Conservation (phyloP, 164 flowering plant species). For the Dillenia suffruticosa region DNA sequence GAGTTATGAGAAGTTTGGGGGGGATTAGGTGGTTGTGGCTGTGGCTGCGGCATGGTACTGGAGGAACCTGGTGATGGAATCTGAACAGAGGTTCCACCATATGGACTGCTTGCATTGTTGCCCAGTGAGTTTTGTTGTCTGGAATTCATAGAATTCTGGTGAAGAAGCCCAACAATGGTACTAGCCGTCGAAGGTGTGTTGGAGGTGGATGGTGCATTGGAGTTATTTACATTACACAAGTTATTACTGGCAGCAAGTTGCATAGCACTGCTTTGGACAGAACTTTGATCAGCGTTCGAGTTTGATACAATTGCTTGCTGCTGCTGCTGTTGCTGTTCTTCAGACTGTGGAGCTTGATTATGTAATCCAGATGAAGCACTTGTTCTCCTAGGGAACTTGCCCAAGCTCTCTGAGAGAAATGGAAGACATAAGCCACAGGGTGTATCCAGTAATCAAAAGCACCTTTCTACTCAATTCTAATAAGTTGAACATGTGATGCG, state of each 20-base stretch:
- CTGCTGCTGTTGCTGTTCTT: conserved; percentile 42
- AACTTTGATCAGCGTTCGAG: conserved; percentile 31
- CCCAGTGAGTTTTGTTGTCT: conserved; percentile 51
- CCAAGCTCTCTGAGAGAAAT: conserved; percentile 71
- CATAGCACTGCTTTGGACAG: conserved; percentile 30
- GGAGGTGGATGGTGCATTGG: conserved; percentile 29
- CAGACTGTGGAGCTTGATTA: conserved; percentile 51
- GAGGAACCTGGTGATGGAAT: conserved; percentile 76
- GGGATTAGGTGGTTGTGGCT: conserved; percentile 51
- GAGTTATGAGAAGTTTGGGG: conserved; percentile 45
- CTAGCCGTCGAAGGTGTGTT: conserved; percentile 23
- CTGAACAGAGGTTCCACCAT: conserved; percentile 55
- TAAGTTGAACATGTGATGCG: too few relatives aligned
- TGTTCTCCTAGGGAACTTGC: conserved; percentile 78
- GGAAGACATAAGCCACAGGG: conserved; percentile 1
- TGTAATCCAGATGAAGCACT: conserved; percentile 42
- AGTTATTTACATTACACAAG: conserved; percentile 34
- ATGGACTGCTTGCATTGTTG: conserved; percentile 57
- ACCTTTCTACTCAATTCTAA: too few relatives aligned
- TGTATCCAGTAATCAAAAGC: background rate
- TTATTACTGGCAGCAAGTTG: conserved; percentile 40
- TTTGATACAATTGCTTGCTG: conserved; percentile 39
- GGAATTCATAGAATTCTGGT: conserved; percentile 85
- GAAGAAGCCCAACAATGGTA: conserved; percentile 59
- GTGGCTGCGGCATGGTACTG: conserved; percentile 47